These are phyloP conservation scores for Pezicula carpinea DNA, from an alignment of 2,329 filamentous ascomycete species.

Conservation along the genomic window DNA sequence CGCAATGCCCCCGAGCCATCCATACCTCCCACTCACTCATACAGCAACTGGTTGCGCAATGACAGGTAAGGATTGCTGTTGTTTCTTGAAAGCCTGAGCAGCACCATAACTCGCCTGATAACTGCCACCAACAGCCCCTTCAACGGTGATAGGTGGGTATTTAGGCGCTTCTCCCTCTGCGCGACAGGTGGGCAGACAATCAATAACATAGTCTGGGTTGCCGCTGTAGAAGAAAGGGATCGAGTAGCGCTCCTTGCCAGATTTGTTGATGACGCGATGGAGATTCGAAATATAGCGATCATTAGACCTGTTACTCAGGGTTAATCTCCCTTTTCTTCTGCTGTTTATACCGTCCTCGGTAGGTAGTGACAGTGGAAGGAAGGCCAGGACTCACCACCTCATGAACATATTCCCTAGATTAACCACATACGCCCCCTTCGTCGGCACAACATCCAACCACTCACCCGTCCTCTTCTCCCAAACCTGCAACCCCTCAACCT, in stretches of 20 bases:
- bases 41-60: constrained; percentile 3
- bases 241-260: constrained; percentile 42
- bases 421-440: constrained; percentile 40
- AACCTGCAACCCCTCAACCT: constrained; percentile 41
- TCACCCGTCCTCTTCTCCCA: constrained; percentile 34
- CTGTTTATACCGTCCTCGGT: too few relatives aligned
- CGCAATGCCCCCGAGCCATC: too few relatives aligned
- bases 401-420: constrained; percentile 44
- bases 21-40: not conserved
- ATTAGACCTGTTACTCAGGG: constrained; percentile 32
- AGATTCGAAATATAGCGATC: constrained; percentile 43
- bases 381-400: constrained; percentile 28
- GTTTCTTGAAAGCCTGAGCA: constrained; percentile 36
- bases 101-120: constrained; percentile 38
- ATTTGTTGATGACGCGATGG: constrained; percentile 48
- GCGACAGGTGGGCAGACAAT: constrained; percentile 37
- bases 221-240: constrained; percentile 49
- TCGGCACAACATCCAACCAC: constrained; percentile 39
- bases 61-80: constrained; percentile 17
- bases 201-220: constrained; percentile 40
- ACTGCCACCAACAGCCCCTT: constrained; percentile 34
- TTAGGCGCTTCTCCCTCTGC: constrained; percentile 32
- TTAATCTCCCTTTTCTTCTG: constrained; percentile 21
- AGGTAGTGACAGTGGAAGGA: not conserved
- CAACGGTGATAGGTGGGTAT: constrained; percentile 37